Evolutionary conservation across 257 asterid genomes (phyloP), one percentile per base, ranked within the genome.

Genomic region (Catharanthus roseus): DNA sequence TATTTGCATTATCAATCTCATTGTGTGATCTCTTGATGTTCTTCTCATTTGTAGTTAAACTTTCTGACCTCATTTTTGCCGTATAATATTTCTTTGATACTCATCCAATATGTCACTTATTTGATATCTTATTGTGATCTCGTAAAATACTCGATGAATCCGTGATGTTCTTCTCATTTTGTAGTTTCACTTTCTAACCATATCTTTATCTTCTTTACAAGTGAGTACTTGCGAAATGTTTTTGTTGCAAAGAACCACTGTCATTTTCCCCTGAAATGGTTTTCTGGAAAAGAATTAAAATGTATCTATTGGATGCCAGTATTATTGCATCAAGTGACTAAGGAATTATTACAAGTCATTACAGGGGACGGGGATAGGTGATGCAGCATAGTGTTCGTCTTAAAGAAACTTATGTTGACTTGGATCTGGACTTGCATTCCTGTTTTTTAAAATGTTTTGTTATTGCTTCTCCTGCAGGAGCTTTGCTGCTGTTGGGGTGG

Each of bases 401-500:
- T 56, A 18, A 72, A 19, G 24, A 16, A 18, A 29, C 15, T 53
- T 23, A 0, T 18, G 24, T 4, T 33, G 42, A 60, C 34, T 33
- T 69, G 9, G 6, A 19, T 18, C 13, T 51, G 63, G 0, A 54
- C 39, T 7, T 68, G 18, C 24, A 6, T 3, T 12, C 10, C 68
- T 70, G 11, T 21, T 24, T 38, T 6, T 69, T 11, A n/a, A 34
- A 62, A 28, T 19, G 42, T 38, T n/a, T 54, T 2, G 19, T 3
- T 51, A 70, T 53, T 61, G 45, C 38, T 74, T 65, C 68, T 56
- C 44, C 12, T 78, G 71, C 73, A 92, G 98, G 92, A 86, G 98
- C 77, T 90, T 93, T 77, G 87, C 96, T 73, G 97, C 88, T 63
- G 88, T 87, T 56, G 98, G 98, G 28, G 98, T 93, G 81, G 98